Evolutionary conservation across 345 rosid species (phyloP), one percentile per base, ranked within the genome.

Genomic region (Adansonia digitata): DNA sequence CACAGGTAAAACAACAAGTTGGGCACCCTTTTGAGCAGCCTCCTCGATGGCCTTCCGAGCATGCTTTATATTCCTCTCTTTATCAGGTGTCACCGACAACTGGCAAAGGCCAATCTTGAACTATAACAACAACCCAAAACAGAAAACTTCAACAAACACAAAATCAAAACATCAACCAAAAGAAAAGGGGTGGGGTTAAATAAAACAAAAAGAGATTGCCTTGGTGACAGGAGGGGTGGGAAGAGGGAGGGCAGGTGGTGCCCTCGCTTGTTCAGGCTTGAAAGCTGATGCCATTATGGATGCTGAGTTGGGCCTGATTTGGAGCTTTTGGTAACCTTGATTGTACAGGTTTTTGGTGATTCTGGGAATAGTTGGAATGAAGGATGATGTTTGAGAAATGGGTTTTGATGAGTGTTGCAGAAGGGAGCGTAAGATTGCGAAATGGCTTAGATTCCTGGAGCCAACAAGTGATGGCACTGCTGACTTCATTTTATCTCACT

Each of bases 21-120:
- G 79, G 46, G 93, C 94, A 51, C 96, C 98, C 76, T 83, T 90
- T 29, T 77, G 83, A 22, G 88, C 94, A 75, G 94, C 96, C 77
- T 93, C 90, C 61, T 85, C 88, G 29, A 95, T 89, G 13, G 90
- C 90, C 5, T 70, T 74, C 29, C 85, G 87, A 3, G 96, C 97
- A 31, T 87, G 91, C 5, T 87, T 88, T 18, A 95, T 90, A 83
- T 95, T 91, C 84, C 88, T 83, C 74, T 87, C 84, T 77, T 91
- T 91, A 71, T 95, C 98, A 9, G 88, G 60, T 20, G 96, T 86
- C 26, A 93, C 94, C 27, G 86, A 80, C 29, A 95, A 75, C 76
- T 95, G 98, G 81, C 99, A 95, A 67, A 91, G 77, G 73, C 93
- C 94, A 49, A 93, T 89, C 65, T 88, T 92, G 79, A 94, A 94